Conservation (phyloP, 805 yeast species). For the Jamesozyma spencerorum region DNA sequence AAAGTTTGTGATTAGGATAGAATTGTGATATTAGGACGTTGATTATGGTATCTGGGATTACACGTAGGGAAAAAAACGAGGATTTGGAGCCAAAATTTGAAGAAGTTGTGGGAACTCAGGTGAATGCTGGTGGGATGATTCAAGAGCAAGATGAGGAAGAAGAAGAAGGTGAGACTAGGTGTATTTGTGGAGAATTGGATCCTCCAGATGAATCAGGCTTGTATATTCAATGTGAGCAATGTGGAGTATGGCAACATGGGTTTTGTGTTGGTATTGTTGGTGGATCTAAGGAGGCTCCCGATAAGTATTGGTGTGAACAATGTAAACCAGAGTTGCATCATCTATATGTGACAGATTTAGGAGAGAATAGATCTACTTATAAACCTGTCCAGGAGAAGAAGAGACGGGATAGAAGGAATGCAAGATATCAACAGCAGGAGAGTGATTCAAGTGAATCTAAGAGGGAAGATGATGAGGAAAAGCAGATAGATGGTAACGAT, state of each 20-base stretch:
- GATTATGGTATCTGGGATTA: too few relatives aligned
- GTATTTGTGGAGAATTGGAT: slow-evolving; percentile 37
- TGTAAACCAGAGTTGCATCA: slow-evolving; percentile 80
- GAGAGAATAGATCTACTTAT: slow-evolving; percentile 22
- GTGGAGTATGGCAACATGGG: slow-evolving; percentile 97
- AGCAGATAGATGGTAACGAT: neutral
- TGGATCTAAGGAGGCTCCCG: slow-evolving; percentile 67
- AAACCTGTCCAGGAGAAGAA: slow-evolving; percentile 35
- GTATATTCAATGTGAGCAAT: slow-evolving; percentile 77
- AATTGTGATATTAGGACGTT: too few relatives aligned
- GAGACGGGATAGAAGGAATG: slow-evolving; percentile 25
- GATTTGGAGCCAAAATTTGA: too few relatives aligned
- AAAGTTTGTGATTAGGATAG: too few relatives aligned
- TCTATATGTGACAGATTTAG: slow-evolving; percentile 21
- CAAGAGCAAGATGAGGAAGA: slow-evolving; percentile 29
- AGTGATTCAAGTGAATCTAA: neutral
- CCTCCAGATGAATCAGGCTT: slow-evolving; percentile 48
- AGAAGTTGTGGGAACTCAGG: too few relatives aligned
- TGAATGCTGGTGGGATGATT: slow-evolving; percentile 10
- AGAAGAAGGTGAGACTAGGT: slow-evolving; percentile 38
- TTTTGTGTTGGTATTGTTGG: slow-evolving; percentile 84
- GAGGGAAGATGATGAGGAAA: neutral
- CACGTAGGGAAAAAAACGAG: too few relatives aligned
- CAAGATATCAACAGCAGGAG: neutral
- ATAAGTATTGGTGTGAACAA: slow-evolving; percentile 87